Percentiles rank a stretch among this genome's conserved stretches.
Conservation (phyloP, 768 basidiomycete species). For the Amanita muscaria region DNA sequence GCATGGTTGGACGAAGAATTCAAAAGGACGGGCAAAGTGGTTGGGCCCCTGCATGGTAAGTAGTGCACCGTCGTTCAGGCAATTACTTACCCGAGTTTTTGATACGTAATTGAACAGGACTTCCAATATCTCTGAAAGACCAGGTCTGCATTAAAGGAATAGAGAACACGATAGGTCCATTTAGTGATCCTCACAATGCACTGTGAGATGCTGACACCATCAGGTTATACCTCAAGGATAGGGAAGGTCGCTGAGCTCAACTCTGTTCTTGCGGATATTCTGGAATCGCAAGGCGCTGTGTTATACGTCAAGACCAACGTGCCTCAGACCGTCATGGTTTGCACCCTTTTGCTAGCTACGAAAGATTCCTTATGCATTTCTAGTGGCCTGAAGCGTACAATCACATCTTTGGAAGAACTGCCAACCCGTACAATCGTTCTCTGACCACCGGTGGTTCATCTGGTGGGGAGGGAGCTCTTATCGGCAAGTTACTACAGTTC, state of each 20-base stretch:
- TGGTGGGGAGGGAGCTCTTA: slow-evolving; percentile 78
- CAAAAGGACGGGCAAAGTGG: slow-evolving; percentile 48
- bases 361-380: no score
- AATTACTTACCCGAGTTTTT: no score
- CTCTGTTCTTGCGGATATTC: slow-evolving; percentile 54
- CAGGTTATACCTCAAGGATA: slow-evolving; percentile 70
- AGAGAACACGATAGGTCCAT: slow-evolving; percentile 56
- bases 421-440: slow-evolving; percentile 65
- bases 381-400: slow-evolving; percentile 79
- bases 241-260: slow-evolving; percentile 51
- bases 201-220: not conserved
- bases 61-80: no score
- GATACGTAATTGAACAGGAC: no score
- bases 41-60: slow-evolving; percentile 68
- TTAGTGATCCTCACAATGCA: not conserved
- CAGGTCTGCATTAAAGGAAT: slow-evolving; percentile 61
- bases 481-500: slow-evolving; percentile 36
- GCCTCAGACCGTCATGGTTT: slow-evolving; percentile 71
- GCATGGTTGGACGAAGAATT: slow-evolving; percentile 56
- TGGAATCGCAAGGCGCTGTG: slow-evolving; percentile 62
- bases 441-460: slow-evolving; percentile 75
- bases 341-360: no score
- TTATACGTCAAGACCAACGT: slow-evolving; percentile 67
- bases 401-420: slow-evolving; percentile 68
- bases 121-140: slow-evolving; percentile 71